Percentiles rank a stretch among this genome's conserved stretches.
Evolutionary conservation across 768 basidiomycete species (phyloP).

Genomic region (Mycena sanguinolenta): DNA sequence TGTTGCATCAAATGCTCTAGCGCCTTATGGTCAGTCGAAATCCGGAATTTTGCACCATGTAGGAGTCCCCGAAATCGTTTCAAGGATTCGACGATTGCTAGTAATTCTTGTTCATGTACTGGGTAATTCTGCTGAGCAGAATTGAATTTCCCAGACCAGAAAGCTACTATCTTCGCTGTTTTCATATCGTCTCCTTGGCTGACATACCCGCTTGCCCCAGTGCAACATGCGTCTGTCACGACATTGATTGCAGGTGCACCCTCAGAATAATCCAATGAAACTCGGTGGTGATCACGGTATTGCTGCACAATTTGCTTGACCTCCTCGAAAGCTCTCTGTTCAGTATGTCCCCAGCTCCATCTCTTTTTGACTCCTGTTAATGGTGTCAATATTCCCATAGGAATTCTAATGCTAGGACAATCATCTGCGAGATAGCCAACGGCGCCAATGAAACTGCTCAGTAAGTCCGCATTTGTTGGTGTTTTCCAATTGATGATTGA

Average conservation of each 20-base stretch:
- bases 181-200: slow-evolving; percentile 44
- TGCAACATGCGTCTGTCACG: slow-evolving; percentile 48
- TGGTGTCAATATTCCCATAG: slow-evolving; percentile 44
- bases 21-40: slow-evolving; percentile 48
- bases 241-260: slow-evolving; percentile 44
- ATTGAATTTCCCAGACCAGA: slow-evolving; percentile 53
- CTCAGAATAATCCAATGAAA: slow-evolving; percentile 36
- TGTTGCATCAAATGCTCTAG: slow-evolving; percentile 48
- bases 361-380: slow-evolving; percentile 41
- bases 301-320: slow-evolving; percentile 46
- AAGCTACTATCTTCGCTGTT: slow-evolving; percentile 44
- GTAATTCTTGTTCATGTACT: slow-evolving; percentile 54
- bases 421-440: slow-evolving; percentile 51
- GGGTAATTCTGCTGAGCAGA: slow-evolving; percentile 55
- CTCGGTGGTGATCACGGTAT: slow-evolving; percentile 39
- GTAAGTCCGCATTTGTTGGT: slow-evolving; percentile 50
- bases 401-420: slow-evolving; percentile 50
- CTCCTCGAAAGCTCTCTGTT: slow-evolving; percentile 52
- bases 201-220: slow-evolving; percentile 47
- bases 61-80: slow-evolving; percentile 45
- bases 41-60: slow-evolving; percentile 46
- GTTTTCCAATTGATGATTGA: slow-evolving; percentile 51
- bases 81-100: slow-evolving; percentile 53
- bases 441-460: slow-evolving; percentile 51
- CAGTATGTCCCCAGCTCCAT: slow-evolving; percentile 45